These are phyloP conservation scores for Entomortierella chlamydospora DNA, from an alignment of 192 early-diverging fungal species.

Conservation along the genomic window DNA sequence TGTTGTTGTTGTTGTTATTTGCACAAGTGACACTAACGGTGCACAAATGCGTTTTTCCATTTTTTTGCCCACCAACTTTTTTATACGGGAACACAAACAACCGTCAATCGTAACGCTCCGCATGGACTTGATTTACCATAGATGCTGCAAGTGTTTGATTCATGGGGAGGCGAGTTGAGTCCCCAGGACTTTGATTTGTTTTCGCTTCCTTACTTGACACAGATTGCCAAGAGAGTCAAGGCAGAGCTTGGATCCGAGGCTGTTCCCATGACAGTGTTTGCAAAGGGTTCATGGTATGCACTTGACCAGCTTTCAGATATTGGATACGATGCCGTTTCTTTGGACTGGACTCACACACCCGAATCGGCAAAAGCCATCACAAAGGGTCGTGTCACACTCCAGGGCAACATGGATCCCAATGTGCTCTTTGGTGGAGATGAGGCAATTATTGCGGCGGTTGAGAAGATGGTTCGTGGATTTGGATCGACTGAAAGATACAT, in stretches of 20 bases:
- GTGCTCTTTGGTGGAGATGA: conserved; percentile 82
- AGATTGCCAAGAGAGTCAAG: conserved; percentile 86
- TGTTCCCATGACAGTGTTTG: conserved; percentile 95
- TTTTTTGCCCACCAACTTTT: not conserved
- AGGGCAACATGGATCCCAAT: conserved; percentile 97
- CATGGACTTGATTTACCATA: conserved; percentile 30
- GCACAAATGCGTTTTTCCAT: conserved; percentile 5
- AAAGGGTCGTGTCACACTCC: conserved; percentile 73
- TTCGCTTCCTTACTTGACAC: conserved; percentile 88
- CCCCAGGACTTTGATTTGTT: conserved; percentile 85
- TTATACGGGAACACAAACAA: not conserved
- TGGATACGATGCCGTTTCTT: conserved; percentile 87
- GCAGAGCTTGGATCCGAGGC: conserved; percentile 49
- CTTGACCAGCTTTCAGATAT: conserved; percentile 74
- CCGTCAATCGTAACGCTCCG: not conserved
- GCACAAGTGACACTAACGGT: not conserved
- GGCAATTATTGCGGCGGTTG: conserved; percentile 77
- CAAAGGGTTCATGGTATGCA: conserved; percentile 92
- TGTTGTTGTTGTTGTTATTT: not conserved
- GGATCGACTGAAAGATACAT: conserved; percentile 81
- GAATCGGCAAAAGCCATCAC: conserved; percentile 63
- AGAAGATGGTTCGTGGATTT: conserved; percentile 85
- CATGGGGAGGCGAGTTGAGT: conserved; percentile 93
- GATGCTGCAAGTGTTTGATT: conserved; percentile 98
- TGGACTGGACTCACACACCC: conserved; percentile 94